A percentile compares a stretch with the other conserved stretches of the same genome.
phyloP scores from a whole-genome alignment of 139 green algal genomes.

The Volvox reticuliferus region DNA sequence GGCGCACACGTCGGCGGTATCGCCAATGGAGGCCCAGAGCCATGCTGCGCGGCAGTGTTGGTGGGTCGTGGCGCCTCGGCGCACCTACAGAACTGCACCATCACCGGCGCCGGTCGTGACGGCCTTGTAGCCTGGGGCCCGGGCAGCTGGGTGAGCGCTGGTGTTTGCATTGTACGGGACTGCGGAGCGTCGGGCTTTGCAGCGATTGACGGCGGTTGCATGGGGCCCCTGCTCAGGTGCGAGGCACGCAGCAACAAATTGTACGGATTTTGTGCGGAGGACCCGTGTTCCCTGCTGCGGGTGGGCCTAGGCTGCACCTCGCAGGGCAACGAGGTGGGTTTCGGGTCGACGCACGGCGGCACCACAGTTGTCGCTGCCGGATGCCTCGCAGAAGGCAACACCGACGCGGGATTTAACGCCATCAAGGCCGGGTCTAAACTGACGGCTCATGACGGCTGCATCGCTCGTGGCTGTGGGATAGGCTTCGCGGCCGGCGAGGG shows the following conservation, averaged over 20 bases:
- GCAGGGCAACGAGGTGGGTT: not conserved
- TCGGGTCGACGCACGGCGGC: not conserved
- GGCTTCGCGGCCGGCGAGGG: not conserved
- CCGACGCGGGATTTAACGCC: not conserved
- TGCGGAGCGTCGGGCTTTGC: constrained; percentile 15
- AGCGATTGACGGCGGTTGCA: not conserved
- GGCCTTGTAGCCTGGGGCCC: constrained; percentile 6
- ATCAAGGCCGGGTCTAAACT: not conserved
- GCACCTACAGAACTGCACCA: not conserved
- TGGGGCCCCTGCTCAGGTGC: not conserved
- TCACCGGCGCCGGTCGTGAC: constrained; percentile 4
- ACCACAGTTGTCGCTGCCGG: no score
- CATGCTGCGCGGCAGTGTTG: not conserved
- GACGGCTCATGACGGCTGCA: not conserved
- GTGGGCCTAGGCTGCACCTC: not conserved
- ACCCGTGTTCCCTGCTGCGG: not conserved
- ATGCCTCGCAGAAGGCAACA: not conserved
- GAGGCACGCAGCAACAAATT: not conserved
- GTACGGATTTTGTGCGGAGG: constrained; percentile 26
- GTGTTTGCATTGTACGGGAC: not conserved
- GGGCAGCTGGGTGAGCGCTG: not conserved
- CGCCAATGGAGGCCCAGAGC: no score
- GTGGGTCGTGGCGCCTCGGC: not conserved
- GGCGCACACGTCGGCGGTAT: no score
- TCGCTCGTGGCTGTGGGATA: not conserved